These are phyloP conservation scores for Lachancea sp. DNA, from an alignment of 805 yeast species.

Conservation along the genomic window DNA sequence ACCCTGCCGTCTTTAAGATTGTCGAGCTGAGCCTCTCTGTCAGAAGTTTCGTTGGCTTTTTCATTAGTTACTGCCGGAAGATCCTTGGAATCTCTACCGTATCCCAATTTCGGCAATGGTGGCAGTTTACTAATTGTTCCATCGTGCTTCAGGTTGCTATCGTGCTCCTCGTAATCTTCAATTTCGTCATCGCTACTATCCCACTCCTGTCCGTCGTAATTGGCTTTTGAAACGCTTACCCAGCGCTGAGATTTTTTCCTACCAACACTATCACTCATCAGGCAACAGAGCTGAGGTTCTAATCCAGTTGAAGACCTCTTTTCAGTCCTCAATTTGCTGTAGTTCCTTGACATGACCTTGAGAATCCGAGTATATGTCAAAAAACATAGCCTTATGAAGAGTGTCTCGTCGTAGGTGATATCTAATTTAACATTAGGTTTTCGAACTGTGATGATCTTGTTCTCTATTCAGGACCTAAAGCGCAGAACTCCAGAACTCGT, in stretches of 20 bases:
- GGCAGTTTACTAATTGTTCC: conserved; percentile 18
- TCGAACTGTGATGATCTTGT: too few relatives aligned
- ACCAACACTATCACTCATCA: conserved; percentile 25
- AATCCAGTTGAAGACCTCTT: background rate
- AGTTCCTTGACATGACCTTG: conserved; percentile 18
- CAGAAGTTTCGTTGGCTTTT: too few relatives aligned
- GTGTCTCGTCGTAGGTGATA: too few relatives aligned
- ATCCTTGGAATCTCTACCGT: conserved; percentile 11
- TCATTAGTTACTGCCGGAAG: too few relatives aligned
- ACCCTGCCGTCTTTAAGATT: too few relatives aligned
- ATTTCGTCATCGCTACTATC: conserved; percentile 21
- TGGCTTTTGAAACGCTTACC: conserved; percentile 37
- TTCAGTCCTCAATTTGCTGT: background rate
- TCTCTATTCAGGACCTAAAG: too few relatives aligned
- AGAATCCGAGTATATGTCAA: too few relatives aligned
- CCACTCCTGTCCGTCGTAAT: conserved; percentile 41
- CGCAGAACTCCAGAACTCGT: too few relatives aligned
- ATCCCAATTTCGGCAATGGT: conserved; percentile 24
- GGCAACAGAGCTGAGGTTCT: background rate
- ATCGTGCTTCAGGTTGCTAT: background rate
- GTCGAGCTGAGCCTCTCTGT: too few relatives aligned
- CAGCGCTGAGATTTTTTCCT: conserved; percentile 38
- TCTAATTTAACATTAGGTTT: too few relatives aligned
- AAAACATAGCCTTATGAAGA: too few relatives aligned
- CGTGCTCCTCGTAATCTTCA: conserved; percentile 1